Base-by-base conservation (phyloP, 192 early-diverging fungal species). In the Rhizophagus clarus region DNA sequence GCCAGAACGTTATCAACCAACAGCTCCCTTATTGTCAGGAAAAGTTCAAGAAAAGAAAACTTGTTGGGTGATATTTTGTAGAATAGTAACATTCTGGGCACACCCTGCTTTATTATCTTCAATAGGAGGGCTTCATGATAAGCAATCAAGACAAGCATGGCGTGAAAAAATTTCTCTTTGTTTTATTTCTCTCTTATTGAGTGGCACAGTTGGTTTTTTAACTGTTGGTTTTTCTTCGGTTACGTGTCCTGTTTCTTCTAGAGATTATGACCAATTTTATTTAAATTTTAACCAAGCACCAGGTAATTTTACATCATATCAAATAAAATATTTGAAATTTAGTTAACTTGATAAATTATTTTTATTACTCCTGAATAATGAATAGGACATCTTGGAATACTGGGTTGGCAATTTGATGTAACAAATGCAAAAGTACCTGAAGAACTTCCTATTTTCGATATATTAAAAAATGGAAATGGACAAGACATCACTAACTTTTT, bases 141-240 rank as follows among this genome's bases (percentile, higher is more conserved):
- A 87, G 64, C 84, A 80, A 34, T 92, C 93, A 86, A 92, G 93
- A 87, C 94, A 95, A 85, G 94, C 94, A 22, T 95, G 94, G 94
- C 88, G 94, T 73, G 94, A 95, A 80, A 95, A 95, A 79, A 85
- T 94, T 20, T 86, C 92, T 1, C 80, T 95, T 64, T 95, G 95
- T 83, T 90, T 93, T 67, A 91, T 98, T 75, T 96, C 96, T 69
- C 74, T 91, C 10, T 74, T 94, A 40, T 84, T 96, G 81, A 94
- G 95, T 86, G 89, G 86, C 2, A 81, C 88, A 32, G 89, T 96
- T 29, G 94, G 94, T 42, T 98, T 96, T 83, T 79, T 97, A 70
- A 96, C 95, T n/a, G 88, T 98, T 70, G 92, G 92, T 61, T 83
- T 95, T 63, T 67, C 88, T 9, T 82, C 85, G 28, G 82, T 90